Percentiles rank a stretch among this genome's conserved stretches.
phyloP scores from a whole-genome alignment of 179 eudicot genomes.

The Gypsophila paniculata region DNA sequence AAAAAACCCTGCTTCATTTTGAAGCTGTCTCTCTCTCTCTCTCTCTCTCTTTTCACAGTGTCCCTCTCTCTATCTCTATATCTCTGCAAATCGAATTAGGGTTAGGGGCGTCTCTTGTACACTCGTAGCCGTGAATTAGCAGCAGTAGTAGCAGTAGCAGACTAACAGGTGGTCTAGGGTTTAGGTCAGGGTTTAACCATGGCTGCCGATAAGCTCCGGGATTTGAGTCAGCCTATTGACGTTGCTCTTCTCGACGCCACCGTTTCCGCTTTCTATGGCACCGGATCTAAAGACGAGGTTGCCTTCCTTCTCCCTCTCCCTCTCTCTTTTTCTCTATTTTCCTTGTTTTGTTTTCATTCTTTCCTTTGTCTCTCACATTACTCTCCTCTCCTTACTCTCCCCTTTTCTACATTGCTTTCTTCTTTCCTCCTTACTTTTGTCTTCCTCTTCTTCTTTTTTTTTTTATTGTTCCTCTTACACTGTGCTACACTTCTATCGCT shows the following conservation, averaged over 20 bases:
- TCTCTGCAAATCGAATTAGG: constrained; percentile 24
- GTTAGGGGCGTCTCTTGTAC: constrained; percentile 4
- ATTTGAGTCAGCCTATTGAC: constrained; percentile 91
- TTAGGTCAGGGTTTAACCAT: constrained; percentile 28
- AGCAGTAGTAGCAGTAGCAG: no score
- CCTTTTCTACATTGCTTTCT: no score
- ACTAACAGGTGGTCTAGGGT: no score
- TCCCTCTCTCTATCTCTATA: constrained; percentile 25
- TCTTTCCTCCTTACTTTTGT: no score
- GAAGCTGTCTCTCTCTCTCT: constrained; percentile 50
- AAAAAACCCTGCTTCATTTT: constrained; percentile 53
- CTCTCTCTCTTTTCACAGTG: background rate
- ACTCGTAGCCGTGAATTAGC: no score
- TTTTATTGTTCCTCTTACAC: no score
- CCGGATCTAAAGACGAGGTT: constrained; percentile 96
- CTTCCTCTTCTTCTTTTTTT: no score
- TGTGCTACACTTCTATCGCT: no score
- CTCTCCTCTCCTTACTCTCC: no score
- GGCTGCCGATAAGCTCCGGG: constrained; percentile 91
- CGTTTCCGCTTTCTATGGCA: constrained; percentile 90
- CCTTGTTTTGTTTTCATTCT: background rate
- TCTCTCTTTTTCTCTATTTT: background rate
- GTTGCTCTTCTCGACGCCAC: constrained; percentile 87
- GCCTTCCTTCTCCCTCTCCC: background rate
- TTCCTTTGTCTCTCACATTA: background rate